phyloP scores from a whole-genome alignment of 2,329 filamentous ascomycete genomes.

The Sporothrix protearum region DNA sequence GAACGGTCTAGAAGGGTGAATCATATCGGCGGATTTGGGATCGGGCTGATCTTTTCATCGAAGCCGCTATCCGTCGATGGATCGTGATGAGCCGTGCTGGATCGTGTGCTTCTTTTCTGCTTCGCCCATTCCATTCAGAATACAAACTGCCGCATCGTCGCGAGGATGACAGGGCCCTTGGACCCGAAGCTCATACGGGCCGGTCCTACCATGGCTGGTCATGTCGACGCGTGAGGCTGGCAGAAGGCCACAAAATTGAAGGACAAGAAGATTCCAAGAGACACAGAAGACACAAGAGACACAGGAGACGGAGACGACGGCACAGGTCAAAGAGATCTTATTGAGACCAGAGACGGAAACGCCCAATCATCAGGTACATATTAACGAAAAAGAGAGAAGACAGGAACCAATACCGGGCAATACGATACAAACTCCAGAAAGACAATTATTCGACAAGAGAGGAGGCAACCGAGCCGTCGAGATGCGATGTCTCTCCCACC shows the following conservation, averaged over 20 bases:
- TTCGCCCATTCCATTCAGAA: not conserved
- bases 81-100: not conserved
- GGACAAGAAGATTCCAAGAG: no score
- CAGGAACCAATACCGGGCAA: not conserved
- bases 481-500: not conserved
- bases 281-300: not conserved
- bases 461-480: not conserved
- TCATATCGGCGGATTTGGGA: not conserved
- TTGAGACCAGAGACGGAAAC: not conserved
- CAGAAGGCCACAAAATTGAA: no score
- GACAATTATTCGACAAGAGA: not conserved
- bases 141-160: not conserved
- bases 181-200: not conserved
- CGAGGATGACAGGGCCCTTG: not conserved
- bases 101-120: not conserved
- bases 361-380: not conserved
- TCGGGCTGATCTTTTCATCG: not conserved
- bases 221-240: not conserved
- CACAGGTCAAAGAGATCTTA: not conserved
- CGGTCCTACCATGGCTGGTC: not conserved
- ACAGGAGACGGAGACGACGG: not conserved
- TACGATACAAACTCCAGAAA: not conserved
- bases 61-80: not conserved
- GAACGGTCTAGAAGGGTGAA: not conserved
- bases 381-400: not conserved